A percentile compares a stretch with the other conserved stretches of the same genome.
These are phyloP conservation scores for Sporothrix protearum DNA, from an alignment of 2,329 filamentous ascomycete species.

Conservation along the genomic window DNA sequence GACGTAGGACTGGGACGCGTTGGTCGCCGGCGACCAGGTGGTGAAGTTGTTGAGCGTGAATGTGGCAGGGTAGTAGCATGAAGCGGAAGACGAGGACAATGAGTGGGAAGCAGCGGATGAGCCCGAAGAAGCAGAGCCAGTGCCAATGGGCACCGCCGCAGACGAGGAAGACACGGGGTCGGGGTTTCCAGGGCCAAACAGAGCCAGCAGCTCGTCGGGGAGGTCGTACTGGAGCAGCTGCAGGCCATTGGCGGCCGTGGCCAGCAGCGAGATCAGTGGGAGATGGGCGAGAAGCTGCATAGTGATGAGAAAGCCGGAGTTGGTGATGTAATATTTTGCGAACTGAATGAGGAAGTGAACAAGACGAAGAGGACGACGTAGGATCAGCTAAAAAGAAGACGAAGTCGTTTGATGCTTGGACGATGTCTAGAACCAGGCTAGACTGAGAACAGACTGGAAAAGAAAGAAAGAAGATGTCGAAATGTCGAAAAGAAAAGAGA, in stretches of 20 bases:
- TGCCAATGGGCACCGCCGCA: neutral
- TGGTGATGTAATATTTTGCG: neutral
- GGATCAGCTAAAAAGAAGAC: neutral
- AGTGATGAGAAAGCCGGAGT: neutral
- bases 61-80: constrained; percentile 31
- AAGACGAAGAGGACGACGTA: neutral
- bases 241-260: neutral
- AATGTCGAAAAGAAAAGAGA: neutral
- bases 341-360: neutral
- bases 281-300: constrained; percentile 16
- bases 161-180: neutral
- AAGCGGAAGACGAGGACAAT: neutral
- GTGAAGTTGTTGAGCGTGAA: constrained; percentile 42
- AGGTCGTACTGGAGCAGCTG: constrained; percentile 18
- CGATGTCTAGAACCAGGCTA: neutral
- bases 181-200: neutral
- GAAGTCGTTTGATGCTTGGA: neutral
- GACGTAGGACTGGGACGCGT: constrained; percentile 34
- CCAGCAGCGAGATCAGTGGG: neutral
- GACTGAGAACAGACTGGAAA: neutral
- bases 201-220: constrained; percentile 18
- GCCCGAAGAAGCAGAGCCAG: neutral
- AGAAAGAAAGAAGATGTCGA: neutral
- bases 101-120: neutral
- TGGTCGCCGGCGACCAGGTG: constrained; percentile 34